Evolutionary conservation across 306 rosid species (phyloP), one percentile per base, ranked within the genome.

Genomic region (Crataegus laevigata): DNA sequence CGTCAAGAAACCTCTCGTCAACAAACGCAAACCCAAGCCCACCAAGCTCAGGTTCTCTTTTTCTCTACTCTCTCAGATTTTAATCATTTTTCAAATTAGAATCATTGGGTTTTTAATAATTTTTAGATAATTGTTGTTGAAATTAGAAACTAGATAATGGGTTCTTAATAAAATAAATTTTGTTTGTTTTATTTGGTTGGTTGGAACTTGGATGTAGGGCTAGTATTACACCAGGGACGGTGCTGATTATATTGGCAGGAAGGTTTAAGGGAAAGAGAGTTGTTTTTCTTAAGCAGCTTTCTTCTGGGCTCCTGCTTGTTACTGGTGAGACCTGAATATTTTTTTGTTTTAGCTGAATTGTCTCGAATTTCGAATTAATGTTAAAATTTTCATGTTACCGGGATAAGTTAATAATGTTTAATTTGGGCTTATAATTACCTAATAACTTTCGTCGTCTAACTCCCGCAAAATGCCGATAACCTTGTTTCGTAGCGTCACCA

Each of bases 191-290:
- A 47, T 47, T 47, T 17, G 8, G 21, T 47, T 47, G 54, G 21
- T 47, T 47, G 28, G 9, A 36, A 36, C 40, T 36, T 36, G 40
- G 69, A 82, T 3, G 34, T 6, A 82, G 83, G 71, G 68, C 72
- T 17, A 75, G 76, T 59, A 66, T 79, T 66, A 79, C 81, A 1
- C 81, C 86, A 0, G 86, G 86, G 52, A 75, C 86, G 52, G 81
- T 83, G 75, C 79, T 79, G 78, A 75, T 83, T 22, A n/a, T 83
- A 8, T 58, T 79, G 54, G 80, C 83, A 19, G 86, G 86, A 63
- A 75, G 80, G 75, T 83, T 83, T 21, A 79, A 75, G 72, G 86
- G 86, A 26, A 83, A 79, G 71, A 71, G 83, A 67, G 83, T 83
- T 42, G 80, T 83, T 21, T 83, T 83, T 26, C 66, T 83, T 4